These are phyloP conservation scores for Clavulina sp. DNA, from an alignment of 768 basidiomycete genomes.

Conservation along the genomic window DNA sequence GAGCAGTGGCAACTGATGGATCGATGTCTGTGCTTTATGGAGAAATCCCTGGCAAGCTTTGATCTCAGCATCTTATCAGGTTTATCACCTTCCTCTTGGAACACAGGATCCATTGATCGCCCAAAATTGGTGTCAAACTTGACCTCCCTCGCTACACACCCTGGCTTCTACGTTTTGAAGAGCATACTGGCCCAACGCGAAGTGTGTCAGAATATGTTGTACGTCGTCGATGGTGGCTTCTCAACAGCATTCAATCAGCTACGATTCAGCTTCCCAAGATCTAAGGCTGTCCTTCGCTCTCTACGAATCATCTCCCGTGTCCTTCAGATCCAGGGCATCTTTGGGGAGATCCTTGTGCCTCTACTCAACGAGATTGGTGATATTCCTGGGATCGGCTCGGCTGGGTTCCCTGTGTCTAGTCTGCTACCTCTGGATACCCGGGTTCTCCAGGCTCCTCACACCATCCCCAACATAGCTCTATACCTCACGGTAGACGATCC, in stretches of 20 bases:
- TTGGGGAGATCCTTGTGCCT: conserved; percentile 75
- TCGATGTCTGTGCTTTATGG: conserved; percentile 66
- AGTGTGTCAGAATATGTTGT: conserved; percentile 55
- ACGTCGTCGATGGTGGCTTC: conserved; percentile 66
- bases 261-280: conserved; percentile 11
- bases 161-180: conserved; percentile 74
- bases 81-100: conserved; percentile 10
- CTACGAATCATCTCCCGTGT: conserved; percentile 67
- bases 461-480: conserved; percentile 66
- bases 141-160: conserved; percentile 37
- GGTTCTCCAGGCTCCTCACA: conserved; percentile 47
- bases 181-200: conserved; percentile 55
- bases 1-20: conserved; percentile 84
- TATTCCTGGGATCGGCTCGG: conserved; percentile 16
- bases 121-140: conserved; percentile 18
- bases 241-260: conserved; percentile 52
- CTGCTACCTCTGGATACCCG: conserved; percentile 57
- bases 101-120: neutral
- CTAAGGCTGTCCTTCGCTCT: conserved; percentile 57
- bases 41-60: conserved; percentile 65
- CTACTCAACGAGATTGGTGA: conserved; percentile 49
- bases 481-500: conserved; percentile 54
- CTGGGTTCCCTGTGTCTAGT: conserved; percentile 15
- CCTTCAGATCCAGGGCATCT: conserved; percentile 73
- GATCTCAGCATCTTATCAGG: conserved; percentile 46